Evolutionary conservation across 1,284 basidiomycete species (phyloP).

Genomic region (Vanrija humicola): DNA sequence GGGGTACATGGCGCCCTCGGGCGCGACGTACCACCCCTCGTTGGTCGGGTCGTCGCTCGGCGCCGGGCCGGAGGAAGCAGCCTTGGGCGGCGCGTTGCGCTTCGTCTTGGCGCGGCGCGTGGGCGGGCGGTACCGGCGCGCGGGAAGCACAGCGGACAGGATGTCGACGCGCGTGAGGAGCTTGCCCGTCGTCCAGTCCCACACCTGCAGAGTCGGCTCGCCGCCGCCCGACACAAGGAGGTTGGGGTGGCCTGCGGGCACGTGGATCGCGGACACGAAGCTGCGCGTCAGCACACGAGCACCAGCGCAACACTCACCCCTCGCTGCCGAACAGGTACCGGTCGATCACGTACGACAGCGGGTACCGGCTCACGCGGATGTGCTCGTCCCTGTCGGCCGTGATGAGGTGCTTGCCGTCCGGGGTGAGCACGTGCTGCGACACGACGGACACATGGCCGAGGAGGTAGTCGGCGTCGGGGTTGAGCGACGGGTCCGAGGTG

Average conservation of each 20-base stretch:
- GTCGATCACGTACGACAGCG: slow-evolving; percentile 75
- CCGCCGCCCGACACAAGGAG: slow-evolving; percentile 80
- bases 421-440: slow-evolving; percentile 64
- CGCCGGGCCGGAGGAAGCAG: slow-evolving; percentile 16
- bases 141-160: slow-evolving; percentile 58
- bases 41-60: slow-evolving; percentile 16
- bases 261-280: slow-evolving; percentile 74
- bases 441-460: slow-evolving; percentile 74
- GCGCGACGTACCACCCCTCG: slow-evolving; percentile 35
- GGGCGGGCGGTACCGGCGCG: slow-evolving; percentile 55
- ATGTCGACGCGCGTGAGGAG: slow-evolving; percentile 58
- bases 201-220: slow-evolving; percentile 69
- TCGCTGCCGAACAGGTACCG: slow-evolving; percentile 76
- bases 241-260: slow-evolving; percentile 56
- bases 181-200: slow-evolving; percentile 69
- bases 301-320: slow-evolving; percentile 55
- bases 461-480: slow-evolving; percentile 44
- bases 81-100: slow-evolving; percentile 14
- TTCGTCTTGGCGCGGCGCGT: slow-evolving; percentile 31
- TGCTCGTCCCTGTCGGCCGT: slow-evolving; percentile 91
- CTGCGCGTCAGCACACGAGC: slow-evolving; percentile 49
- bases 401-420: slow-evolving; percentile 68
- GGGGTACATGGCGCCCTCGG: slow-evolving; percentile 40
- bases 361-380: slow-evolving; percentile 84
- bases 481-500: slow-evolving; percentile 64